phyloP scores from a whole-genome alignment of 306 rosid species.

The Alnus rubra region DNA sequence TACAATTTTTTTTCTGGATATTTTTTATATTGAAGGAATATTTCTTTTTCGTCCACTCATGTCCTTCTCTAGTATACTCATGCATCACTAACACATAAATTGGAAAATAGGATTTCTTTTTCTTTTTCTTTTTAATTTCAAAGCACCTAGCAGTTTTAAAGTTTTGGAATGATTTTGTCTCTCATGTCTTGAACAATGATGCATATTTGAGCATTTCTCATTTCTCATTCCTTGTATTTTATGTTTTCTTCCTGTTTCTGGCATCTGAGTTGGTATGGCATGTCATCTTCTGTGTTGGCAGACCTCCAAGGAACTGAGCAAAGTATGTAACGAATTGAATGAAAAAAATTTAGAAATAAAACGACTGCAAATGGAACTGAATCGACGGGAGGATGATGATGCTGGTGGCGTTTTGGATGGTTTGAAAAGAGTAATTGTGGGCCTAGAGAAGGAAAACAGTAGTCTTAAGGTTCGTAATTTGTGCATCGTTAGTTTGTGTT shows the following conservation, averaged over 20 bases:
- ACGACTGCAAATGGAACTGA: constrained; percentile 65
- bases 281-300: constrained; percentile 38
- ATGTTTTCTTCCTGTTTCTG: constrained; percentile 22
- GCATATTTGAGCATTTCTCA: neutral
- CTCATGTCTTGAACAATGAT: too few relatives aligned
- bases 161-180: too few relatives aligned
- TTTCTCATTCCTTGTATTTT: neutral
- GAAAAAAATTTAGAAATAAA: constrained; percentile 62
- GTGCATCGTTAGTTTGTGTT: constrained; percentile 15
- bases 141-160: too few relatives aligned
- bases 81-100: too few relatives aligned
- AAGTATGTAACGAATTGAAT: constrained; percentile 56
- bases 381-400: constrained; percentile 44
- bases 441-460: constrained; percentile 71
- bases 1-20: neutral
- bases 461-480: constrained; percentile 67
- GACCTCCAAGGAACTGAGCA: constrained; percentile 55
- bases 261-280: constrained; percentile 26
- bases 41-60: neutral
- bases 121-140: too few relatives aligned
- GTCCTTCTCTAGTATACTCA: too few relatives aligned
- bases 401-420: constrained; percentile 40
- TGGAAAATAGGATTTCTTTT: too few relatives aligned
- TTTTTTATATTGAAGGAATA: neutral
- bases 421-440: constrained; percentile 56